A percentile compares a stretch with the other conserved stretches of the same genome.
Conservation (phyloP, 2,329 filamentous ascomycete genomes). For the Cercospora zeae-maydis region DNA sequence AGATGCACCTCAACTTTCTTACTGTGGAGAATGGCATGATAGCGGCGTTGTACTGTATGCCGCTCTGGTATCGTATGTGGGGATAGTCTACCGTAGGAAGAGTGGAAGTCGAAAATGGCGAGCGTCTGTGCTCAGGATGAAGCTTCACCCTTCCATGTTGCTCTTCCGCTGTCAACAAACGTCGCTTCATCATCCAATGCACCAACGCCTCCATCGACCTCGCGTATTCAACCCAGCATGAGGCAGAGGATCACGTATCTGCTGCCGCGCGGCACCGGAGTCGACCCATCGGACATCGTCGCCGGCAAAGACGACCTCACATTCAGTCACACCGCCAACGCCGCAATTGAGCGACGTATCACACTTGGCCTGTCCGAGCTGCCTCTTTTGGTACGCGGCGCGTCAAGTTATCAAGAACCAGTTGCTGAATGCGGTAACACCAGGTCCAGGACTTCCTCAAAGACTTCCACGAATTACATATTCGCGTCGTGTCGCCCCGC, state of each 20-base stretch:
- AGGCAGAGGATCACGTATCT: conserved; percentile 73
- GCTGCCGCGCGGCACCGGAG: conserved; percentile 59
- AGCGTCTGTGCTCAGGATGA: not conserved
- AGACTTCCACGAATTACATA: conserved; percentile 66
- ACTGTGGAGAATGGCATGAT: no score
- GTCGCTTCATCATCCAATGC: not conserved
- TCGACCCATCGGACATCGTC: conserved; percentile 62
- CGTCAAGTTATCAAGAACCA: not conserved
- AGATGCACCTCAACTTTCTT: no score
- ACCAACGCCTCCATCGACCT: not conserved
- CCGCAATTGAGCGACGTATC: conserved; percentile 73
- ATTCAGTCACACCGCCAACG: conserved; percentile 56
- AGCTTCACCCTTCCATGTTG: not conserved
- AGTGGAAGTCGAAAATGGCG: no score
- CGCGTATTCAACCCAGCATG: conserved; percentile 48
- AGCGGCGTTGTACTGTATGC: no score
- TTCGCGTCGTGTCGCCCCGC: conserved; percentile 68
- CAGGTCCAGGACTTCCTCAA: conserved; percentile 61
- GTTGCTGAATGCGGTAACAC: conserved; percentile 9
- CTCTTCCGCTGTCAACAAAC: not conserved
- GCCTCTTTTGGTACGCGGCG: conserved; percentile 55
- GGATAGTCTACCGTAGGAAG: no score
- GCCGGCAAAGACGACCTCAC: conserved; percentile 54
- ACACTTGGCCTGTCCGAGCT: conserved; percentile 73
- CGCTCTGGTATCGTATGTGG: no score